Percentiles rank a stretch among this genome's conserved stretches.
phyloP scores from a whole-genome alignment of 768 basidiomycete genomes.

The Hygrophorus russula region DNA sequence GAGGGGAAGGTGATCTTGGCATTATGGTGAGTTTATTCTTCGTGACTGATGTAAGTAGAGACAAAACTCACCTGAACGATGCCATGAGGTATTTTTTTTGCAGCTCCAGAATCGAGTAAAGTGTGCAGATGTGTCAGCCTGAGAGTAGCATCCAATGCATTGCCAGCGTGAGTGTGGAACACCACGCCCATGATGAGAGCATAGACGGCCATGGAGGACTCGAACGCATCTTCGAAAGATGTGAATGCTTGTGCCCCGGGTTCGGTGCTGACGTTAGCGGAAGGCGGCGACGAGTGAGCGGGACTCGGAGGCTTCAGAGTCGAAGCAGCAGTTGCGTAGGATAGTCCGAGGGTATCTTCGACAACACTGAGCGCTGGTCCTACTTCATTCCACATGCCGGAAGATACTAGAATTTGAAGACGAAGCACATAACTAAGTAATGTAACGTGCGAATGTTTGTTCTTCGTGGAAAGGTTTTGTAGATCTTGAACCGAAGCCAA shows the following conservation, averaged over 20 bases:
- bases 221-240: constrained; percentile 6
- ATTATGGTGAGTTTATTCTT: constrained; percentile 13
- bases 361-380: constrained; percentile 32
- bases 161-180: constrained; percentile 51
- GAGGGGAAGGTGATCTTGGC: constrained; percentile 25
- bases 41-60: constrained; percentile 1
- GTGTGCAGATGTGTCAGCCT: constrained; percentile 51
- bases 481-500: constrained; percentile 25
- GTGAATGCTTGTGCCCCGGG: background rate
- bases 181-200: constrained; percentile 50
- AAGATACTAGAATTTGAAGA: constrained; percentile 42
- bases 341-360: constrained; percentile 39
- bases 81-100: constrained; percentile 21
- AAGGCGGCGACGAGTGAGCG: background rate
- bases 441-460: constrained; percentile 29
- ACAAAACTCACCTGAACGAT: constrained; percentile 19
- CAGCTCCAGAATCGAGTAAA: constrained; percentile 50
- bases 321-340: constrained; percentile 8
- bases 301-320: background rate
- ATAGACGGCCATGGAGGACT: constrained; percentile 32
- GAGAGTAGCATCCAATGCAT: constrained; percentile 31
- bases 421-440: constrained; percentile 45
- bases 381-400: constrained; percentile 44
- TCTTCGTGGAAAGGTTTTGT: constrained; percentile 12
- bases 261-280: background rate